Conservation (phyloP, 2,329 filamentous ascomycete species). For the Botrytis fragariae region DNA sequence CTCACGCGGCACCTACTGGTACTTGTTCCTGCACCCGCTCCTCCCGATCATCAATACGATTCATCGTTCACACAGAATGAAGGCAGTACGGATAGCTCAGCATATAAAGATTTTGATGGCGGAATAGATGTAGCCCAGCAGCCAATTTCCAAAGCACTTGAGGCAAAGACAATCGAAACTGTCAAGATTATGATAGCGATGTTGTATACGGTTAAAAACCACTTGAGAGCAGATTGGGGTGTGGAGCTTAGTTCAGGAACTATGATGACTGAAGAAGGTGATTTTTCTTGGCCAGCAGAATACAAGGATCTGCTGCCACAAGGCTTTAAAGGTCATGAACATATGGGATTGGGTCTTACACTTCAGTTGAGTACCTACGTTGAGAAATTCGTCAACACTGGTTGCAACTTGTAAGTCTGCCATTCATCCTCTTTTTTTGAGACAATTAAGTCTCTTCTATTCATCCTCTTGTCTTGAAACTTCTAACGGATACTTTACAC, state of each 20-base stretch:
- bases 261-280: slow-evolving; percentile 35
- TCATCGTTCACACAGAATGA: slow-evolving; percentile 25
- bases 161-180: slow-evolving; percentile 53
- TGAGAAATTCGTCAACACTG: slow-evolving; percentile 58
- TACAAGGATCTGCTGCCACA: slow-evolving; percentile 51
- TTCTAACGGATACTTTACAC: slow-evolving; percentile 6
- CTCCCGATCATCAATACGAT: slow-evolving; percentile 25
- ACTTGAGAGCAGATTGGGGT: slow-evolving; percentile 61
- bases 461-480: neutral
- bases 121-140: neutral
- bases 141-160: slow-evolving; percentile 28
- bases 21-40: slow-evolving; percentile 37
- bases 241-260: slow-evolving; percentile 40
- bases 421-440: neutral
- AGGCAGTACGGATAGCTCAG: slow-evolving; percentile 17
- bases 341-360: slow-evolving; percentile 57
- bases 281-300: slow-evolving; percentile 43
- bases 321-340: slow-evolving; percentile 53
- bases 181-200: slow-evolving; percentile 59
- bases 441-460: slow-evolving; percentile 20
- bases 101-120: slow-evolving; percentile 18
- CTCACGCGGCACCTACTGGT: slow-evolving; percentile 54
- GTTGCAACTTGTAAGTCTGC: slow-evolving; percentile 43
- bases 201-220: slow-evolving; percentile 62
- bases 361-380: slow-evolving; percentile 60